Evolutionary conservation across 208 protist genomes (phyloP).

Genomic region (Trypanosoma congolense): DNA sequence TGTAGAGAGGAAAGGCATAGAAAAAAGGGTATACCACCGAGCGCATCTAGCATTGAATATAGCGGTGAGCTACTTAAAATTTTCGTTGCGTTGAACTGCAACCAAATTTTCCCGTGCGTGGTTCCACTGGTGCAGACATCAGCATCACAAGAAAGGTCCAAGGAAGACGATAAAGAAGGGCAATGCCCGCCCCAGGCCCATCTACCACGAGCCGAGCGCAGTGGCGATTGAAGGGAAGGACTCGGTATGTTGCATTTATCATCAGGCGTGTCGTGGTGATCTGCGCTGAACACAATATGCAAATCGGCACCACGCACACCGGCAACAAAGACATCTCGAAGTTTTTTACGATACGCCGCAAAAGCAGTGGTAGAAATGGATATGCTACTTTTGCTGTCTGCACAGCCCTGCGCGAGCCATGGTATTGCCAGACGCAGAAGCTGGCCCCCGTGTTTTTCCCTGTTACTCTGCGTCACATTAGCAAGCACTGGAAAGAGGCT

Average conservation of each 20-base stretch:
- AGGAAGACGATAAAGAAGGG: not conserved
- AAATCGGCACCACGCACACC: slow-evolving; percentile 13
- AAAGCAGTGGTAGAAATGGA: slow-evolving; percentile 12
- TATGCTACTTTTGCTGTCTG: slow-evolving; percentile 11
- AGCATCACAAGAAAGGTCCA: not conserved
- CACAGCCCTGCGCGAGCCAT: not conserved
- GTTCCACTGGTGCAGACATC: not conserved
- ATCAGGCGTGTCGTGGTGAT: not conserved
- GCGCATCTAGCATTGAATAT: slow-evolving; percentile 26
- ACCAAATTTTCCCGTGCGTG: not conserved
- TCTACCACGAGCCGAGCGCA: not conserved
- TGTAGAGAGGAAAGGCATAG: slow-evolving; percentile 21
- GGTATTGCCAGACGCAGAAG: not conserved
- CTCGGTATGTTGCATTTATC: slow-evolving; percentile 4
- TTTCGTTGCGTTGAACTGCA: slow-evolving; percentile 12
- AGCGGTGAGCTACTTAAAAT: slow-evolving; percentile 20
- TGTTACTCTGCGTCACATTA: slow-evolving; percentile 3
- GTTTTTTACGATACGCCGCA: slow-evolving; percentile 13
- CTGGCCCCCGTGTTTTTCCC: not conserved
- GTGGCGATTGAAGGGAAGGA: not conserved
- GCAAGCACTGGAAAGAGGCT: slow-evolving; percentile 17
- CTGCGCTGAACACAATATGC: not conserved
- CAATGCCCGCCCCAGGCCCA: not conserved
- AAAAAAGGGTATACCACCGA: slow-evolving; percentile 29
- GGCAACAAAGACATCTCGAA: slow-evolving; percentile 13